Conservation (phyloP, 768 basidiomycete species). For the Hygrocybe coccinea region DNA sequence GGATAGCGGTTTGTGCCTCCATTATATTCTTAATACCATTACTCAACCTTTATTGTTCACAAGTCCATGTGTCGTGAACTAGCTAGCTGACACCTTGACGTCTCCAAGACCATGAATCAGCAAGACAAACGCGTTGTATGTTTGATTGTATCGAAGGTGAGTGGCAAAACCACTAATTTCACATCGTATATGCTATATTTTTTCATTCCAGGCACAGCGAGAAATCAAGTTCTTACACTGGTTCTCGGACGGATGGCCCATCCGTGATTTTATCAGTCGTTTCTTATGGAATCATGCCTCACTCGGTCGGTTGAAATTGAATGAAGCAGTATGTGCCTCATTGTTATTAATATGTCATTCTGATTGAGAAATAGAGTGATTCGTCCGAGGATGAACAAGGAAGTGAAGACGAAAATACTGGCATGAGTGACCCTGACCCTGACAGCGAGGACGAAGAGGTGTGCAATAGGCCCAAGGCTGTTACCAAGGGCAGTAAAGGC, state of each 20-base stretch:
- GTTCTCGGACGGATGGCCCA: background rate
- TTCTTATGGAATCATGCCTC: background rate
- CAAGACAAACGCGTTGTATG: background rate
- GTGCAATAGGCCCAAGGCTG: too few species aligned
- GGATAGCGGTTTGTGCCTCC: background rate
- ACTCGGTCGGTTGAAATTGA: background rate
- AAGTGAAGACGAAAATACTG: too few species aligned
- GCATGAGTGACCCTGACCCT: too few species aligned
- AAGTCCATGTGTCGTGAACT: background rate
- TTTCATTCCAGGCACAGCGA: background rate
- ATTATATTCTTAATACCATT: background rate
- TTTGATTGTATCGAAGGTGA: background rate
- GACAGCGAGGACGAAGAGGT: too few species aligned
- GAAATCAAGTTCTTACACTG: background rate
- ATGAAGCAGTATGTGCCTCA: background rate
- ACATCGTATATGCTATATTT: background rate
- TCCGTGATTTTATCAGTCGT: background rate
- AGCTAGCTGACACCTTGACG: background rate
- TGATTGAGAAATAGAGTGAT: too few species aligned
- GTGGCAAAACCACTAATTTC: background rate
- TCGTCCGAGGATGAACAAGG: too few species aligned
- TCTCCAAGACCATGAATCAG: background rate
- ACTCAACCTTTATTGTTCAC: background rate
- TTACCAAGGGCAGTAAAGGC: too few species aligned
- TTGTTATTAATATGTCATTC: background rate